Evolutionary conservation across 2,329 filamentous ascomycete species (phyloP).

Genomic region (Elsinoe perseae): DNA sequence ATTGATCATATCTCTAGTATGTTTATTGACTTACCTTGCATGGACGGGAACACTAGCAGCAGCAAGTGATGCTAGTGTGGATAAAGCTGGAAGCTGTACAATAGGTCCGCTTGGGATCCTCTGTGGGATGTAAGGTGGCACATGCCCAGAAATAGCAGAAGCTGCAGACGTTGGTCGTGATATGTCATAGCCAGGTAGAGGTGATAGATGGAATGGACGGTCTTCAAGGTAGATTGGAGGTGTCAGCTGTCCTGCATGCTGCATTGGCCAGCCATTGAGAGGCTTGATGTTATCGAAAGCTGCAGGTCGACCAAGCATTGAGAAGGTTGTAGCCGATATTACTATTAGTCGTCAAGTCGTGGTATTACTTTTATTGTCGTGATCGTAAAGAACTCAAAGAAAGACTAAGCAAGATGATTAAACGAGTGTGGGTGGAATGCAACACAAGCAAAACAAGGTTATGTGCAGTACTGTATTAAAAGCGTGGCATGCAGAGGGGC

Average conservation of each 20-base stretch:
- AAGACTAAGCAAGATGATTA: conserved; percentile 15
- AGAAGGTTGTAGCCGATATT: conserved; percentile 15
- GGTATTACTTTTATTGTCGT: neutral
- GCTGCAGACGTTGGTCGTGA: conserved; percentile 48
- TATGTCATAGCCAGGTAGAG: conserved; percentile 42
- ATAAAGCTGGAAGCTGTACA: conserved; percentile 49
- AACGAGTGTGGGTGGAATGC: conserved; percentile 16
- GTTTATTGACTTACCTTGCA: conserved; percentile 10
- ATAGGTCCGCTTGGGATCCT: conserved; percentile 31
- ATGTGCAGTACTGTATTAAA: conserved; percentile 5
- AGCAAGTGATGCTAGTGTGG: conserved; percentile 47
- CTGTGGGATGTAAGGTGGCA: conserved; percentile 34
- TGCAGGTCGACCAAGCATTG: conserved; percentile 36
- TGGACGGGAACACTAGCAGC: conserved; percentile 13
- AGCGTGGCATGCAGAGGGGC: conserved; percentile 13
- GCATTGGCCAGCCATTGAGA: conserved; percentile 42
- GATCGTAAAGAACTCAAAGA: conserved; percentile 15
- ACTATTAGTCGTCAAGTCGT: conserved; percentile 15
- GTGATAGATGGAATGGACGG: conserved; percentile 42
- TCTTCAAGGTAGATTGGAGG: conserved; percentile 41
- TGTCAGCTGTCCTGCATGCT: conserved; percentile 41
- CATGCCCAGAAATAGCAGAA: conserved; percentile 33
- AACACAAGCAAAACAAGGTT: conserved; percentile 14
- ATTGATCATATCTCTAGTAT: neutral
- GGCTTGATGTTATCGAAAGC: conserved; percentile 46